phyloP scores from a whole-genome alignment of 371 early-diverging fungal species.

The Mortierella sp. region DNA sequence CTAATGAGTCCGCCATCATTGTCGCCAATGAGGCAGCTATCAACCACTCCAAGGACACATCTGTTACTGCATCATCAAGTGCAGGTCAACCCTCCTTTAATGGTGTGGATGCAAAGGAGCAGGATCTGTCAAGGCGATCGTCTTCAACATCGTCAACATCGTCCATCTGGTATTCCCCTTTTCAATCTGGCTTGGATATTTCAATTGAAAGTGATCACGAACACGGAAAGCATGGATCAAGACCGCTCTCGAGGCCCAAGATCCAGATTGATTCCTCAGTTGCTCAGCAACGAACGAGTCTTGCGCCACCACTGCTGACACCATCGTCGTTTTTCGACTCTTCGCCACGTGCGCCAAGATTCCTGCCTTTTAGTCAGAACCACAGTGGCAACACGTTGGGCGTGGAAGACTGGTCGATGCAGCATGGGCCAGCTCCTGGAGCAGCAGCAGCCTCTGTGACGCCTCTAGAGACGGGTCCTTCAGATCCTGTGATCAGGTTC shows the following conservation, averaged over 20 bases:
- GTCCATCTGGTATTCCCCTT: slow-evolving; percentile 51
- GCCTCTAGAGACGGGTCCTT: slow-evolving; percentile 27
- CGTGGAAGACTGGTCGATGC: slow-evolving; percentile 31
- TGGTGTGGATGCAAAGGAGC: neutral
- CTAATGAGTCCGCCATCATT: too few relatives aligned
- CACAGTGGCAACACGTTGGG: slow-evolving; percentile 1
- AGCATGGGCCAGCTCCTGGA: slow-evolving; percentile 29
- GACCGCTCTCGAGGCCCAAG: slow-evolving; percentile 17
- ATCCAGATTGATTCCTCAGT: slow-evolving; percentile 7
- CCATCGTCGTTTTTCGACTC: slow-evolving; percentile 49
- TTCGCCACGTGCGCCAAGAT: slow-evolving; percentile 40
- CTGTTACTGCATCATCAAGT: neutral
- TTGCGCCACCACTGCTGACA: slow-evolving; percentile 20
- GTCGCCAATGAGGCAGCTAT: neutral
- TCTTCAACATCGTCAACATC: too few relatives aligned
- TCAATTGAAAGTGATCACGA: slow-evolving; percentile 44
- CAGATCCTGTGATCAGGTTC: slow-evolving; percentile 30
- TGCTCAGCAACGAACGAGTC: slow-evolving; percentile 5
- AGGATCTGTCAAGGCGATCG: slow-evolving; percentile 21
- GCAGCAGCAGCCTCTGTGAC: slow-evolving; percentile 24
- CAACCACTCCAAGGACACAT: neutral
- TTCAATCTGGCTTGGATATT: slow-evolving; percentile 51
- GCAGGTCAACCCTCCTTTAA: too few relatives aligned
- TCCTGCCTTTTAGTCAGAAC: slow-evolving; percentile 49
- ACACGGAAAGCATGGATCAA: slow-evolving; percentile 27